Evolutionary conservation across 108 stramenopile species (phyloP).

Genomic region (Conticribra guillardii): DNA sequence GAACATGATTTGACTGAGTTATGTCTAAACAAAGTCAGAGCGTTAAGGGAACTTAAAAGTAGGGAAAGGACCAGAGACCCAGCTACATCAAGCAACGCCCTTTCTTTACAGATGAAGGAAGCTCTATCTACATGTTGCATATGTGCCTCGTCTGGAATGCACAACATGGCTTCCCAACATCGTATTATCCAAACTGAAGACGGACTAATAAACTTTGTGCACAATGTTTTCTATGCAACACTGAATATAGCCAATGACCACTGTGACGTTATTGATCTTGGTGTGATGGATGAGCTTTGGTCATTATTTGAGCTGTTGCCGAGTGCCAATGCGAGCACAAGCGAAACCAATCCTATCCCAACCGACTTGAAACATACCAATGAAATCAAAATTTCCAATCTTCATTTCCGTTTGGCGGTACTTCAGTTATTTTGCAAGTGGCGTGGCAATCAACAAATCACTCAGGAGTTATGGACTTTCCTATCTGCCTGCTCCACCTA

Average conservation of each 20-base stretch:
- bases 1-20: slow-evolving; percentile 31
- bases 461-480: slow-evolving; percentile 19
- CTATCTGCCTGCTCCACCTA: neutral
- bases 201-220: slow-evolving; percentile 26
- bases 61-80: neutral
- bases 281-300: slow-evolving; percentile 31
- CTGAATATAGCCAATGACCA: slow-evolving; percentile 18
- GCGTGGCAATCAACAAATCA: slow-evolving; percentile 14
- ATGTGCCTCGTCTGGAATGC: slow-evolving; percentile 29
- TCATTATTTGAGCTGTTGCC: slow-evolving; percentile 37
- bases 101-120: slow-evolving; percentile 13
- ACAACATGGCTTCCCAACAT: neutral
- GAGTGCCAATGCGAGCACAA: neutral
- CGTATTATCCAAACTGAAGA: slow-evolving; percentile 20
- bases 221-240: slow-evolving; percentile 22
- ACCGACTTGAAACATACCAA: too few species aligned
- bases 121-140: slow-evolving; percentile 28
- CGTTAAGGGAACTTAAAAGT: too few species aligned
- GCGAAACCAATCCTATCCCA: neutral
- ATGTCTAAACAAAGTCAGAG: slow-evolving; percentile 35
- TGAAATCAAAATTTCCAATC: neutral
- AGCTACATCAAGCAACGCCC: neutral
- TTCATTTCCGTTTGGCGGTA: slow-evolving; percentile 31
- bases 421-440: slow-evolving; percentile 41
- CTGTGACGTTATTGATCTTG: slow-evolving; percentile 14